Evolutionary conservation across 306 rosid genomes (phyloP).

Genomic region (Cyclanthera cordifolia): DNA sequence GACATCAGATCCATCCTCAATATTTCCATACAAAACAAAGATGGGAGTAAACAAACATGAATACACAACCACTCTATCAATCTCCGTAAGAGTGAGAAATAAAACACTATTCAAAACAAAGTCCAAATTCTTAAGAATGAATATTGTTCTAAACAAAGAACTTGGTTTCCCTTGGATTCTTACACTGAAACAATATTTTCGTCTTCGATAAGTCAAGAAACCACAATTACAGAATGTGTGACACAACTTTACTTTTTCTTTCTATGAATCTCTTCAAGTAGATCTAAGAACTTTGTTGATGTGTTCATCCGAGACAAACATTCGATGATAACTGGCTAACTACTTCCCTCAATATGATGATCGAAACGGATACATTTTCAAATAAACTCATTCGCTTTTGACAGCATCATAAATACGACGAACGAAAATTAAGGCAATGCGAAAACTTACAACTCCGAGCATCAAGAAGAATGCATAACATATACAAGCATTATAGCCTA

Average conservation of each 20-base stretch:
- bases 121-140: neutral
- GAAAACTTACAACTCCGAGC: constrained; percentile 62
- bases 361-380: neutral
- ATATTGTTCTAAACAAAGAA: neutral
- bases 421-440: constrained; percentile 53
- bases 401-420: constrained; percentile 45
- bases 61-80: too few species aligned
- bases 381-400: constrained; percentile 56
- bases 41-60: too few species aligned
- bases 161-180: neutral
- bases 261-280: neutral
- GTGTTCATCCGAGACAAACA: neutral
- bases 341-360: neutral
- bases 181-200: neutral
- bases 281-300: neutral
- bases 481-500: constrained; percentile 73
- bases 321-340: neutral
- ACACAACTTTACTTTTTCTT: neutral
- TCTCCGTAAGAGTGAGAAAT: too few species aligned
- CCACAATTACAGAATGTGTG: too few species aligned
- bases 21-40: too few species aligned
- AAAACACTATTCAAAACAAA: neutral
- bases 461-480: constrained; percentile 73
- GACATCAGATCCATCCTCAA: too few species aligned
- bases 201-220: neutral